Evolutionary conservation across 352 stramenopile species (phyloP), one percentile per base, ranked within the genome.

Genomic region (Pythium insidiosum): DNA sequence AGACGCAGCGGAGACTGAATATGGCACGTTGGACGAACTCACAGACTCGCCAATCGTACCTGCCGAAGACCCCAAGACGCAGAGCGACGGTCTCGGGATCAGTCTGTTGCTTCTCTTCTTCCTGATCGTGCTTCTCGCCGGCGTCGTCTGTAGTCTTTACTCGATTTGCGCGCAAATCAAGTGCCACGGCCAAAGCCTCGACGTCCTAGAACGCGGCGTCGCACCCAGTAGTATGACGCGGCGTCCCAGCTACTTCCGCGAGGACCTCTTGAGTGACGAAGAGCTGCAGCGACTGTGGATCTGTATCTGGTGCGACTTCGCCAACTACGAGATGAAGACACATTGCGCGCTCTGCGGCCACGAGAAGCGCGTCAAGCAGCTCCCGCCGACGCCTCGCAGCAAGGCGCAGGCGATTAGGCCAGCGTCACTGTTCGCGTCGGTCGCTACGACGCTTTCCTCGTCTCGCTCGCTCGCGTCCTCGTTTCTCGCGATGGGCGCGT

Each of bases 311-410:
- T 81, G 68, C 41, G 63, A 77, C 39, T 81, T 81, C 38, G 66
- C 63, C 47, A 81, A 81, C 58, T 81, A 78, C 51, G 63, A 75
- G 38, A 57, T 73, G 40, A 77, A 78, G 50, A 65, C 38, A 3
- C 52, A 66, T 24, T 81, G 66, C 31, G 63, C 68, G 16, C 41
- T 81, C 21, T 81, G 68, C 29, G 61, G 66, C 10, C 50, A 67
- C 22, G 41, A 67, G 31, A 76, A 75, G 52, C 35, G 49, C 19
- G 54, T 69, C 28, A 64, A 63, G 35, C 22, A 53, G 19, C 25
- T 64, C n/a, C 31, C 55, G 11, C 22, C 39, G 0, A 63, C 47
- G 18, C 39, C 48, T 2, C 36, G 55, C 6, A 50, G 49, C 39
- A 68, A 69, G 25, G 43, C 51, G 1, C 60, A 56, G 28, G 53